Conservation (phyloP, 768 basidiomycete genomes). For the Hemileccinum impolitum region DNA sequence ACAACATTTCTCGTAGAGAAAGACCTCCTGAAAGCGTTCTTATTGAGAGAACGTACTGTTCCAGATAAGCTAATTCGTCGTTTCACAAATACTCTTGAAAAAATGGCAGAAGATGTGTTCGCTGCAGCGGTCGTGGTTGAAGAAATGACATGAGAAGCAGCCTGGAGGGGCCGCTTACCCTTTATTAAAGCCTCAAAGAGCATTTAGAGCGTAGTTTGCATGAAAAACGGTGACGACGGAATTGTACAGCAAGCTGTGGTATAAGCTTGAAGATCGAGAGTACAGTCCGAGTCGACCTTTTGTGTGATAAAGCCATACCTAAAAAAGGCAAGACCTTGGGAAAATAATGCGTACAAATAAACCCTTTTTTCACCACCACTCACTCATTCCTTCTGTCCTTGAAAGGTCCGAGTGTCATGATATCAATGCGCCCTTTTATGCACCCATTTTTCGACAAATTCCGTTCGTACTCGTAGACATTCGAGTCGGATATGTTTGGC, state of each 20-base stretch:
- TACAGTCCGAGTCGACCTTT: slow-evolving; percentile 6
- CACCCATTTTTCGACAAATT: not conserved
- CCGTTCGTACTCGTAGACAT: not conserved
- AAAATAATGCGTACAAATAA: slow-evolving; percentile 28
- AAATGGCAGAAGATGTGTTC: slow-evolving; percentile 31
- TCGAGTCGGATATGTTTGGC: not conserved
- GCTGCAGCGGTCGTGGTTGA: slow-evolving; percentile 29
- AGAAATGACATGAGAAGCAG: slow-evolving; percentile 41
- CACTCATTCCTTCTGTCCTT: too few species aligned
- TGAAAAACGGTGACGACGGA: slow-evolving; percentile 11
- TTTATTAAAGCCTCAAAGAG: slow-evolving; percentile 34
- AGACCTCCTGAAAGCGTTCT: slow-evolving; percentile 22
- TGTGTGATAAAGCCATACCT: slow-evolving; percentile 1
- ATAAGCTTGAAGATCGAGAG: slow-evolving; percentile 1
- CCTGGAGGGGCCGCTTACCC: slow-evolving; percentile 53
- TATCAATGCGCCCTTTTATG: too few species aligned
- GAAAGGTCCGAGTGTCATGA: too few species aligned
- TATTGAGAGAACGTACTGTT: slow-evolving; percentile 29
- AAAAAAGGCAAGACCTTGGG: slow-evolving; percentile 19
- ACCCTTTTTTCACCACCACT: not conserved
- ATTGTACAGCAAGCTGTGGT: slow-evolving; percentile 5
- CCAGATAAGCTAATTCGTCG: slow-evolving; percentile 30
- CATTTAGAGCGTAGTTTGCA: slow-evolving; percentile 22
- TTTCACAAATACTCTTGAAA: slow-evolving; percentile 32
- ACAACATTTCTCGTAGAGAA: slow-evolving; percentile 23